Conservation (phyloP, 1,284 basidiomycete species). For the Limonomyces culmigenus region DNA sequence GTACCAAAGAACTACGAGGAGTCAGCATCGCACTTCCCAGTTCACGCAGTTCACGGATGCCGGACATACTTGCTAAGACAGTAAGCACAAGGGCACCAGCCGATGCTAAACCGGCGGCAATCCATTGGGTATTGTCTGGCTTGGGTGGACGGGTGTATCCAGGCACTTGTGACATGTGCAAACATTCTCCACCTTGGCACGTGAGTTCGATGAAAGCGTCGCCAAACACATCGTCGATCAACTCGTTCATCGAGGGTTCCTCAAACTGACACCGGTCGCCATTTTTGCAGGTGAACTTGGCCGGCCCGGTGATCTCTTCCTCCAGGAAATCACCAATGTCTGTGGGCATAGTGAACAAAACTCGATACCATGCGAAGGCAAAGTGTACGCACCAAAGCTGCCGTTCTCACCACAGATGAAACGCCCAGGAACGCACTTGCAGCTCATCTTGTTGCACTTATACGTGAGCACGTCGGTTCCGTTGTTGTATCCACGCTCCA, state of each 20-base stretch:
- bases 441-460: slow-evolving; percentile 70
- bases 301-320: slow-evolving; percentile 86
- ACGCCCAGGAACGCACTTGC: slow-evolving; percentile 79
- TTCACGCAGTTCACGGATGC: not conserved
- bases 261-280: slow-evolving; percentile 74
- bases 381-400: slow-evolving; percentile 65
- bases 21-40: not conserved
- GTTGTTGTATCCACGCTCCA: slow-evolving; percentile 48
- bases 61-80: slow-evolving; percentile 29
- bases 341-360: slow-evolving; percentile 15
- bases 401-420: slow-evolving; percentile 96
- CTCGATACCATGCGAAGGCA: not conserved
- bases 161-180: slow-evolving; percentile 88
- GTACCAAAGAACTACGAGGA: slow-evolving; percentile 66
- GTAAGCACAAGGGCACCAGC: slow-evolving; percentile 56
- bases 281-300: slow-evolving; percentile 69
- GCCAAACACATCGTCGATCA: slow-evolving; percentile 89
- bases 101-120: slow-evolving; percentile 71
- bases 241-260: slow-evolving; percentile 90
- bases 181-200: slow-evolving; percentile 84
- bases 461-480: slow-evolving; percentile 43
- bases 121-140: slow-evolving; percentile 67
- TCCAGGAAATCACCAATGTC: slow-evolving; percentile 90
- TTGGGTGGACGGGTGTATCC: slow-evolving; percentile 71
- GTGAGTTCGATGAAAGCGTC: slow-evolving; percentile 79